Evolutionary conservation across 1,139 yeast genomes (phyloP).

Genomic region (Scheffersomyces insectosa): DNA sequence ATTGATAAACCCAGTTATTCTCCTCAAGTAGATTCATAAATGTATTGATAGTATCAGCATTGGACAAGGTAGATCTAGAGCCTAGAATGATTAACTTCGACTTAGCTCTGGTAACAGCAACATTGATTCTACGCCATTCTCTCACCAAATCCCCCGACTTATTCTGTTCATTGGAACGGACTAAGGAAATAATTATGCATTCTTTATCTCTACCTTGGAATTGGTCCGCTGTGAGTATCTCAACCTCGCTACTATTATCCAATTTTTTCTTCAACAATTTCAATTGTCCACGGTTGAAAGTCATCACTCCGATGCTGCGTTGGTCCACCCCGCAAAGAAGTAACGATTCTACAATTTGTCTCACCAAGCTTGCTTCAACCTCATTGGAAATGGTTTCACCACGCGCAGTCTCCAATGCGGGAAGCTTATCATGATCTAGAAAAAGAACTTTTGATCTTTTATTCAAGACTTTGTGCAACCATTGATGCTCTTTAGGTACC

Average conservation of each 20-base stretch:
- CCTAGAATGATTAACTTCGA: slow-evolving; percentile 83
- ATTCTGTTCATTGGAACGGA: slow-evolving; percentile 70
- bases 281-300: slow-evolving; percentile 84
- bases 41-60: slow-evolving; percentile 55
- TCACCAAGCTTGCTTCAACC: slow-evolving; percentile 66
- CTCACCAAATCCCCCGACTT: slow-evolving; percentile 75
- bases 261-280: slow-evolving; percentile 51
- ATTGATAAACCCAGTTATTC: slow-evolving; percentile 63
- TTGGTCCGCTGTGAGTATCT: slow-evolving; percentile 89
- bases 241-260: slow-evolving; percentile 48
- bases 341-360: slow-evolving; percentile 63
- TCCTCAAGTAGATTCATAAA: slow-evolving; percentile 62
- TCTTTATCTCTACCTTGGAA: slow-evolving; percentile 97
- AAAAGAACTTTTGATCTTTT: slow-evolving; percentile 62
- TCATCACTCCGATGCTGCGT: slow-evolving; percentile 76
- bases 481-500: slow-evolving; percentile 12
- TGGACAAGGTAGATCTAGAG: slow-evolving; percentile 61
- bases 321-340: slow-evolving; percentile 60
- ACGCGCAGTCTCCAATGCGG: slow-evolving; percentile 54
- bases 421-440: slow-evolving; percentile 70
- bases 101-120: slow-evolving; percentile 89
- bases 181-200: slow-evolving; percentile 83
- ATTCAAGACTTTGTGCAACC: slow-evolving; percentile 36
- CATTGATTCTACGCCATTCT: slow-evolving; percentile 93
- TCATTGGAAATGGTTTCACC: slow-evolving; percentile 74